Percentiles rank a stretch among this genome's conserved stretches.
phyloP scores from a whole-genome alignment of 1,139 yeast genomes.

The Blastobotrys proliferans region DNA sequence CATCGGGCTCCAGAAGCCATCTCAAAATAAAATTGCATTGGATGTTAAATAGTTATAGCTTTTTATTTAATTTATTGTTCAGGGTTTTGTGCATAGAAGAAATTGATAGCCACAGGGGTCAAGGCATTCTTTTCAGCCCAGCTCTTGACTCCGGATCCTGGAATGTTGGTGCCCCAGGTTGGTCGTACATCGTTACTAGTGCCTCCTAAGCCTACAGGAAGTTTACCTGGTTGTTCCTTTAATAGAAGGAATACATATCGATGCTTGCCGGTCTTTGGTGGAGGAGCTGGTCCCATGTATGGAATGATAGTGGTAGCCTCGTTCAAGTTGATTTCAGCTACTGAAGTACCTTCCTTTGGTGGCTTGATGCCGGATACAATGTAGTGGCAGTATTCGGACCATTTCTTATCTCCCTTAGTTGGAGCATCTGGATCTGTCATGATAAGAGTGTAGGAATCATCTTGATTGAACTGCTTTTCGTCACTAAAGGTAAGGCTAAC shows the following conservation, averaged over 20 bases:
- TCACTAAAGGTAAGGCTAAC: constrained; percentile 64
- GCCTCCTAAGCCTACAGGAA: constrained; percentile 1
- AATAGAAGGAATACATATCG: constrained; percentile 73
- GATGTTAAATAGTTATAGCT: background rate
- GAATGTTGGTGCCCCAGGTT: constrained; percentile 79
- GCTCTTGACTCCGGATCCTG: constrained; percentile 70
- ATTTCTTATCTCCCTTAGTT: constrained; percentile 68
- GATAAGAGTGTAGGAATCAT: constrained; percentile 66
- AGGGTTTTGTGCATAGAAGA: constrained; percentile 68
- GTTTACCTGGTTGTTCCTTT: constrained; percentile 44
- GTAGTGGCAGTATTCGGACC: constrained; percentile 87
- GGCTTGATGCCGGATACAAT: constrained; percentile 57
- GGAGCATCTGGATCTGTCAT: constrained; percentile 96
- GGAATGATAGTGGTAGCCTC: constrained; percentile 37
- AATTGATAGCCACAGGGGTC: constrained; percentile 70
- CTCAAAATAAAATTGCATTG: background rate
- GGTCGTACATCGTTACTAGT: constrained; percentile 50
- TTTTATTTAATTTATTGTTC: constrained; percentile 34
- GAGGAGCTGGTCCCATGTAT: constrained; percentile 83
- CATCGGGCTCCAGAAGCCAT: constrained; percentile 5
- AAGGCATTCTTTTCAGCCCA: constrained; percentile 66
- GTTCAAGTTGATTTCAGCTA: constrained; percentile 30
- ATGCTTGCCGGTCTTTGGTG: constrained; percentile 76
- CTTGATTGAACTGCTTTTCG: constrained; percentile 29
- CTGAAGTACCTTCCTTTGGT: constrained; percentile 33